Percentiles rank a stretch among this genome's conserved stretches.
phyloP scores from a whole-genome alignment of 192 early-diverging fungal genomes.

The Haplosporangium gracile region DNA sequence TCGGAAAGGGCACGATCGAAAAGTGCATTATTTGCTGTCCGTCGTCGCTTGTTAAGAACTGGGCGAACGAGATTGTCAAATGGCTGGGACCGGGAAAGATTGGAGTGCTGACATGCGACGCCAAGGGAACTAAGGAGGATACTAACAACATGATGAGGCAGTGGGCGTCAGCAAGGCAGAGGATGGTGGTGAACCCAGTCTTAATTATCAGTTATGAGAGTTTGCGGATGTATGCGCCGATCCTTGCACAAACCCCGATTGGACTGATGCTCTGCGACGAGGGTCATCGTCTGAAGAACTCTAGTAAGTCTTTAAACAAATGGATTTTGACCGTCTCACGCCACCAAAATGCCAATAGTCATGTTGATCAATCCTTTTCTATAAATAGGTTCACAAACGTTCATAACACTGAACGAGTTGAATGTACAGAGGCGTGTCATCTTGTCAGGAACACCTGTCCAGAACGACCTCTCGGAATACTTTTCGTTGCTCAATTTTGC shows the following conservation, averaged over 20 bases:
- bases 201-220: conserved; percentile 99
- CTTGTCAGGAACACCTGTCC: conserved; percentile 94
- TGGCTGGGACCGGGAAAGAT: conserved; percentile 93
- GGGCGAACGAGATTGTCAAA: conserved; percentile 97
- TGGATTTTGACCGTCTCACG: not conserved
- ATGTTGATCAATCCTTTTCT: not conserved
- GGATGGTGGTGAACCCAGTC: conserved; percentile 90
- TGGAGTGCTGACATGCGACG: conserved; percentile 89
- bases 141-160: conserved; percentile 79
- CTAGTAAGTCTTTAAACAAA: conserved; percentile 51
- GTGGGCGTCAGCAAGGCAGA: conserved; percentile 88
- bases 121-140: conserved; percentile 90
- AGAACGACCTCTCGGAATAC: conserved; percentile 92
- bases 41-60: conserved; percentile 95
- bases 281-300: conserved; percentile 96
- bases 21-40: conserved; percentile 99
- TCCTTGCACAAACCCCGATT: conserved; percentile 85
- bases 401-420: conserved; percentile 83
- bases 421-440: conserved; percentile 94
- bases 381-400: conserved; percentile 77
- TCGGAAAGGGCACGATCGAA: conserved; percentile 93
- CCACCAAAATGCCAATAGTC: not conserved
- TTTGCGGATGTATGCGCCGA: conserved; percentile 82
- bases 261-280: conserved; percentile 98
- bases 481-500: conserved; percentile 96